phyloP scores from a whole-genome alignment of 176 grass and related monocot species.

The Aegilops speltoides region DNA sequence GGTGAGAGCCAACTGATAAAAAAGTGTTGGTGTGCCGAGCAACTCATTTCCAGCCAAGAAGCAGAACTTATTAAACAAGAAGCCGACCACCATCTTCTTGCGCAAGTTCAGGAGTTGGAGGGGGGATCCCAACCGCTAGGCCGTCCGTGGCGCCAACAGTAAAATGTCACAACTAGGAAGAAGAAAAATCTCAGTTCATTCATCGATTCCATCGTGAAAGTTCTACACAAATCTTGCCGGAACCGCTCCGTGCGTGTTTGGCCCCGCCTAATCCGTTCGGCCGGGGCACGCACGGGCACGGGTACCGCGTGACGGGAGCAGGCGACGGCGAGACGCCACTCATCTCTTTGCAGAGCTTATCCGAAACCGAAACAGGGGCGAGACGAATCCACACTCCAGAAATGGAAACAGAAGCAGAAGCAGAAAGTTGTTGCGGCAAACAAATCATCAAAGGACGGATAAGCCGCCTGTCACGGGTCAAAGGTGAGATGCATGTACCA shows the following conservation, averaged over 20 bases:
- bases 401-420: neutral
- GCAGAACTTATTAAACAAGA: neutral
- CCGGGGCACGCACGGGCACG: neutral
- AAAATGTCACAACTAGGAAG: neutral
- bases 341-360: neutral
- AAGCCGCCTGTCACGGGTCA: neutral
- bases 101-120: neutral
- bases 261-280: neutral
- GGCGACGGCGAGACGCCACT: conserved; percentile 9
- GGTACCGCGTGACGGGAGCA: conserved; percentile 16
- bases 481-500: neutral
- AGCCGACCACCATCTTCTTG: neutral
- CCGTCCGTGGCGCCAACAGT: neutral
- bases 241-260: neutral
- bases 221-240: neutral
- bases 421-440: neutral
- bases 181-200: neutral
- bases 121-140: neutral
- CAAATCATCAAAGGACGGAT: neutral
- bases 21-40: no score
- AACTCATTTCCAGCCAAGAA: neutral
- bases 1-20: no score
- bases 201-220: neutral
- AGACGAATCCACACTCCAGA: neutral
- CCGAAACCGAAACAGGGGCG: neutral